phyloP scores from a whole-genome alignment of 2,329 filamentous ascomycete species.

The Fusarium coffeatum region DNA sequence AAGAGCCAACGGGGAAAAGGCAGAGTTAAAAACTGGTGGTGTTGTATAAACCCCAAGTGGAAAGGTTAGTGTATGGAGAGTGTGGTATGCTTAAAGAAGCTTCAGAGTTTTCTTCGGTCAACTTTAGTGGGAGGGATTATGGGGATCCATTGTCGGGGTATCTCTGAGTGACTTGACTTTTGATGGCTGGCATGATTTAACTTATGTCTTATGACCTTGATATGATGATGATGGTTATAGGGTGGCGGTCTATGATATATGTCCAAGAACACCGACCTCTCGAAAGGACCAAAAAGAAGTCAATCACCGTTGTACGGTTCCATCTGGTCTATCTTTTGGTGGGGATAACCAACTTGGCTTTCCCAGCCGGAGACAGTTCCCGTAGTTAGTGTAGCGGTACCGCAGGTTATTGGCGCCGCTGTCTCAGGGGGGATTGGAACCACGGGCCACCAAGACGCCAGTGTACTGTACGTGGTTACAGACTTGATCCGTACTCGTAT shows the following conservation, averaged over 20 bases:
- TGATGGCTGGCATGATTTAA: not conserved
- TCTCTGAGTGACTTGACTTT: not conserved
- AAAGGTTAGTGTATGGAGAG: constrained; percentile 33
- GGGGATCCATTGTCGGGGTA: not conserved
- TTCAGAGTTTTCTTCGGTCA: constrained; percentile 25
- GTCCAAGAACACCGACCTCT: not conserved
- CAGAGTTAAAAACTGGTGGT: constrained; percentile 25
- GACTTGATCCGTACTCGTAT: constrained; percentile 41
- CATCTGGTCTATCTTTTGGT: constrained; percentile 21
- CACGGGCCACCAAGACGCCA: constrained; percentile 8
- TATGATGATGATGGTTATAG: not conserved
- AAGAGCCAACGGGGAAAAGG: constrained; percentile 10
- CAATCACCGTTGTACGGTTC: constrained; percentile 2
- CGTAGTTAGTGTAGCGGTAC: constrained; percentile 43
- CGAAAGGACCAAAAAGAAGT: constrained; percentile 6
- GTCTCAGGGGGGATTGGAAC: constrained; percentile 39
- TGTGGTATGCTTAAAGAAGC: constrained; percentile 36
- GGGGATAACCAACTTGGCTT: constrained; percentile 37
- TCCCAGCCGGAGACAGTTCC: constrained; percentile 42
- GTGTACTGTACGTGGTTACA: constrained; percentile 9
- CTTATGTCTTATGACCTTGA: constrained; percentile 15
- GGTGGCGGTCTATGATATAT: constrained; percentile 15
- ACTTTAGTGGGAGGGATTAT: constrained; percentile 7
- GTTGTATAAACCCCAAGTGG: constrained; percentile 29
- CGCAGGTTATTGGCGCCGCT: constrained; percentile 36